Base-by-base conservation (phyloP, 2,329 filamentous ascomycete species). In the Cadophora sp. region DNA sequence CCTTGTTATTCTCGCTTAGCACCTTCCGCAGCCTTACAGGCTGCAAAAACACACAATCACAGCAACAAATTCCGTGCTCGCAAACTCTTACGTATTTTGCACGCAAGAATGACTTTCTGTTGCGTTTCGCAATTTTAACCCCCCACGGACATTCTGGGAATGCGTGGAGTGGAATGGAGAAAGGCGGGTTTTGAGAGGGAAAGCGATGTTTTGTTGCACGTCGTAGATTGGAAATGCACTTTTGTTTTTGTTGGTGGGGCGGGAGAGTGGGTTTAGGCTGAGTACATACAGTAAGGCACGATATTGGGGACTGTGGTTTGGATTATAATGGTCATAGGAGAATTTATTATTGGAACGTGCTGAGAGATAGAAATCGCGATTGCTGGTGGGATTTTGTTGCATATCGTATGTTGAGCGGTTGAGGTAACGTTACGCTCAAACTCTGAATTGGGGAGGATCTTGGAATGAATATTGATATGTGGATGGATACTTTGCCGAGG, bases 41-140 rank as follows among this genome's bases (percentile, higher is more conserved):
- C 51, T 56, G 51, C 51, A 11, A 56, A 36, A 56, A 56, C 51
- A 39, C 51, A 56, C 51, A 56, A 56, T 56, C 18, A 39, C 24
- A 9, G 51, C 30, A 56, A 36, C 7, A 56, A 20, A 56, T 56
- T 56, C 18, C 51, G 51, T 56, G 51, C 51, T 56, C 27, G 11
- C 20, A 39, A 39, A 39, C 6, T 18, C 30, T 36, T 56, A 56
- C 51, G 51, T 39, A 56, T 56, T 39, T 39, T 22, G 30, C 39
- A 22, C 30, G 30, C 16, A 18, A 13, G 51, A 18, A n/a, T 16
- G 8, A 20, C 36, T 7, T 56, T 56, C n/a, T 56, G 51, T 56
- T 56, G 51, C 51, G 51, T 56, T 56, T 56, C 30, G 51, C 51
- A 56, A 22, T 36, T 39, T 39, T 1, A 11, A 39, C 27, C 51